phyloP scores from a whole-genome alignment of 768 basidiomycete species.

The Macrolepiota albuminosa region DNA sequence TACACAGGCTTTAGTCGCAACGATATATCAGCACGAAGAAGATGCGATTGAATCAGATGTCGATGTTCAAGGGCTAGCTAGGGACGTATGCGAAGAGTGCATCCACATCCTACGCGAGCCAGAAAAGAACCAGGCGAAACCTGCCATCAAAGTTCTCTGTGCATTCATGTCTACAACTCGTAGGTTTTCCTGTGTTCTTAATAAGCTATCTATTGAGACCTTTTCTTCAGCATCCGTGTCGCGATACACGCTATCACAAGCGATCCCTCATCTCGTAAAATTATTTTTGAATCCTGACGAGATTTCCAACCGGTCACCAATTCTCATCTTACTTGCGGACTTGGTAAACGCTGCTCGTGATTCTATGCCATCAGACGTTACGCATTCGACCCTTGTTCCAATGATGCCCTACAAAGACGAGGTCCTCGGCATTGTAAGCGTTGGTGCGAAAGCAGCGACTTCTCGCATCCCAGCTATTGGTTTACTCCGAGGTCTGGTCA shows the following conservation, averaged over 20 bases:
- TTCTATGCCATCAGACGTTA: slow-evolving; percentile 23
- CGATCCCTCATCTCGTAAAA: slow-evolving; percentile 69
- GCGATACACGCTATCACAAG: slow-evolving; percentile 60
- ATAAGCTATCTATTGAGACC: neutral
- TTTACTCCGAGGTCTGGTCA: slow-evolving; percentile 62
- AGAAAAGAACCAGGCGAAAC: slow-evolving; percentile 88
- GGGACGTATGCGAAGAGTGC: slow-evolving; percentile 77
- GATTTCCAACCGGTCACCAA: slow-evolving; percentile 56
- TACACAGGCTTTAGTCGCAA: slow-evolving; percentile 65
- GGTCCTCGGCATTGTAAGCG: slow-evolving; percentile 58
- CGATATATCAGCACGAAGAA: slow-evolving; percentile 55
- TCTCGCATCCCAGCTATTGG: slow-evolving; percentile 58
- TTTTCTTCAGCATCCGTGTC: slow-evolving; percentile 56
- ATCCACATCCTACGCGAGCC: slow-evolving; percentile 78
- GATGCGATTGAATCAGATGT: slow-evolving; percentile 31
- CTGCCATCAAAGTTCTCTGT: slow-evolving; percentile 81
- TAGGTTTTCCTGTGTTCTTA: slow-evolving; percentile 33
- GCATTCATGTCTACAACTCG: slow-evolving; percentile 75
- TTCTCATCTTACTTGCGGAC: slow-evolving; percentile 64
- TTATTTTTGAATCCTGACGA: slow-evolving; percentile 75
- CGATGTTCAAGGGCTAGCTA: slow-evolving; percentile 55
- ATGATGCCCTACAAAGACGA: slow-evolving; percentile 71
- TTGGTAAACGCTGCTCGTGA: slow-evolving; percentile 52
- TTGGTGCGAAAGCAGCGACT: slow-evolving; percentile 48
- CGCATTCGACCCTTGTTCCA: slow-evolving; percentile 20